These are phyloP conservation scores for Colletotrichum cordylinicola DNA, from an alignment of 2,329 filamentous ascomycete species.

Conservation along the genomic window DNA sequence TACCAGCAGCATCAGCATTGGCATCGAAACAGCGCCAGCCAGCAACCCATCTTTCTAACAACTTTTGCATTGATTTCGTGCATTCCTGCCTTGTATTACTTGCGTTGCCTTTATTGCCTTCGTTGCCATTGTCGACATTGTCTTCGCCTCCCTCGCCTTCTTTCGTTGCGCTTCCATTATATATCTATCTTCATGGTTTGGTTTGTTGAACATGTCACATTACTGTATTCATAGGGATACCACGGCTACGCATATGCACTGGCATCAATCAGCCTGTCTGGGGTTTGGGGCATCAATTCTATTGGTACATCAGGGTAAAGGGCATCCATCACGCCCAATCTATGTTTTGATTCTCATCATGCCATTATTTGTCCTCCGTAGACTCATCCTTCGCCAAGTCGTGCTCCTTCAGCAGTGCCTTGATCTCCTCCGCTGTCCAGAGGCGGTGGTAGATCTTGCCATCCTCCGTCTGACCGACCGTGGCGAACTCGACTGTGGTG, in stretches of 20 bases:
- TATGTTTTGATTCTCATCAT: conserved; percentile 20
- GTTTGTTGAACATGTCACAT: background rate
- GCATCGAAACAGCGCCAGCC: background rate
- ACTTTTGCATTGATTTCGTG: background rate
- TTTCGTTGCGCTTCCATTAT: background rate
- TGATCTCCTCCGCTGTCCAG: conserved; percentile 97
- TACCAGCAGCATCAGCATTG: background rate
- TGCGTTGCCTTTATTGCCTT: background rate
- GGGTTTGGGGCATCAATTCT: conserved; percentile 19
- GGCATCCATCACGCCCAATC: conserved; percentile 17
- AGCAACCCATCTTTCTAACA: background rate
- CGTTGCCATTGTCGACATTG: background rate
- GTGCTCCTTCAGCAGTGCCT: conserved; percentile 91
- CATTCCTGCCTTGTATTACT: background rate
- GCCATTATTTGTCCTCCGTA: conserved; percentile 65
- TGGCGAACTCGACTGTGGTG: conserved; percentile 90
- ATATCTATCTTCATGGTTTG: background rate
- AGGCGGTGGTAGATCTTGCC: conserved; percentile 98
- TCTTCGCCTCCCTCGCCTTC: background rate
- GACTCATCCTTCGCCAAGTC: conserved; percentile 88
- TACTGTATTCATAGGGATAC: background rate
- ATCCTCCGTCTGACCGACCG: conserved; percentile 91
- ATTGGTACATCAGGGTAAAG: conserved; percentile 22
- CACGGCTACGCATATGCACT: background rate
- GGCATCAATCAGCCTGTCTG: background rate